Base-by-base conservation (phyloP, 2,329 filamentous ascomycete genomes). In the Blastomyces silverae region DNA sequence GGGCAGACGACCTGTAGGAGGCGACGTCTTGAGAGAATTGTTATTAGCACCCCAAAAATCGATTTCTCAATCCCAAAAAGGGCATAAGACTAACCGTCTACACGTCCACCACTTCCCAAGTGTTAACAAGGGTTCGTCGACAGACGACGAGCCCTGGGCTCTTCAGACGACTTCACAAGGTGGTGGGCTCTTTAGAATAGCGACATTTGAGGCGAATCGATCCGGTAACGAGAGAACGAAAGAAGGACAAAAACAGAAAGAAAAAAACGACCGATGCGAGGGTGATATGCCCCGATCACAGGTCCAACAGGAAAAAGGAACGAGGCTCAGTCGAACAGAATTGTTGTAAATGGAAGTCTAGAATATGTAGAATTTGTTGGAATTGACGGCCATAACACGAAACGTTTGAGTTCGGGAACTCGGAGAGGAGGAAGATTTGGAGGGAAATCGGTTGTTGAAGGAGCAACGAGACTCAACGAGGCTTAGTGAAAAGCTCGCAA, bases 401-500 rank as follows among this genome's bases (percentile, higher is more conserved):
- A 64, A 25, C 56, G 17, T n/a, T n/a, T 56, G 44, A 61, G 64
- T 58, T 42, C 22, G 56, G 34, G 7, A 42, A n/a, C n/a, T 52
- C 11, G 48, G 44, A 46, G 66, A 44, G 22, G 55, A 63, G 64
- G 62, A 66, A 69, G 66, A 60, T 65, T 55, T 28, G 68, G 70
- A 69, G 67, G 64, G 71, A 68, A 67, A 69, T 59, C 67, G 71
- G 68, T 65, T 69, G 68, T 65, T 70, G 66, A 65, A 67, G 65
- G 68, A 68, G 74, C 70, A 66, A 71, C 67, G 61, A 70, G 65
- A 70, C 70, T 62, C 73, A 79, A 80, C 79, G 78, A 81, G 75
- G 78, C 79, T 80, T 81, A 80, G 78, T 80, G 76, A 81, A 81
- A 81, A 80, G 79, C 78, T 81, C 79, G 79, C 50, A 28, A 64